A percentile compares a stretch with the other conserved stretches of the same genome.
These are phyloP conservation scores for Penicillium lagena DNA, from an alignment of 495 filamentous ascomycete species.

Conservation along the genomic window DNA sequence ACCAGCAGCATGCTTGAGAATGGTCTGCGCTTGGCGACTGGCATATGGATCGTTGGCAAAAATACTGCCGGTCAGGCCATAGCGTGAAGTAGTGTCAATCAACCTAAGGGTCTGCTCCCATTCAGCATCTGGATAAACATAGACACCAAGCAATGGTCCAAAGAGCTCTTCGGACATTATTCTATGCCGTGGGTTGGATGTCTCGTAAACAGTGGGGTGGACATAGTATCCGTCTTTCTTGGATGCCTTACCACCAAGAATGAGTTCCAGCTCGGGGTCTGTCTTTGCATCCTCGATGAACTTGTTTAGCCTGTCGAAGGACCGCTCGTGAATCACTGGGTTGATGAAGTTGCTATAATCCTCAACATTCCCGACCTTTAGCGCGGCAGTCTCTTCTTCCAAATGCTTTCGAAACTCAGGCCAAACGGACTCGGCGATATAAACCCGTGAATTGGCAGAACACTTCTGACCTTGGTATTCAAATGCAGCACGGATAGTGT, in stretches of 20 bases:
- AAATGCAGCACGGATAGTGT: slow-evolving; percentile 78
- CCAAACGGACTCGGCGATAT: slow-evolving; percentile 63
- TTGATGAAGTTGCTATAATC: slow-evolving; percentile 64
- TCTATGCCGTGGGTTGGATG: slow-evolving; percentile 53
- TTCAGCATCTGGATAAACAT: slow-evolving; percentile 64
- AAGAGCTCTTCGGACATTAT: slow-evolving; percentile 70
- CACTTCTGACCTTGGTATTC: slow-evolving; percentile 90
- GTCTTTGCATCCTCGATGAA: slow-evolving; percentile 59
- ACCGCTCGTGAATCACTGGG: slow-evolving; percentile 65
- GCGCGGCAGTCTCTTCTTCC: slow-evolving; percentile 18
- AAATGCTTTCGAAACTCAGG: slow-evolving; percentile 53
- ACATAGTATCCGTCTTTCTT: slow-evolving; percentile 61
- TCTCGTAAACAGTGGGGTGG: slow-evolving; percentile 62
- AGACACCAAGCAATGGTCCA: slow-evolving; percentile 61
- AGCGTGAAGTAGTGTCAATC: slow-evolving; percentile 55
- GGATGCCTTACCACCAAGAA: slow-evolving; percentile 65
- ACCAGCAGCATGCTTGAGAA: slow-evolving; percentile 66
- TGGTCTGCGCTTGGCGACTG: slow-evolving; percentile 60
- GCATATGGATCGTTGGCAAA: slow-evolving; percentile 64
- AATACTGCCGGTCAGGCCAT: slow-evolving; percentile 68
- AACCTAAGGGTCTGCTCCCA: slow-evolving; percentile 46
- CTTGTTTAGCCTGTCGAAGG: slow-evolving; percentile 58
- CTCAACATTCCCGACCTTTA: slow-evolving; percentile 46
- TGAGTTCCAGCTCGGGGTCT: slow-evolving; percentile 54
- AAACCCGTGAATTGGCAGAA: slow-evolving; percentile 70